Base-by-base conservation (phyloP, 768 basidiomycete species). In the Harrya chromipes region DNA sequence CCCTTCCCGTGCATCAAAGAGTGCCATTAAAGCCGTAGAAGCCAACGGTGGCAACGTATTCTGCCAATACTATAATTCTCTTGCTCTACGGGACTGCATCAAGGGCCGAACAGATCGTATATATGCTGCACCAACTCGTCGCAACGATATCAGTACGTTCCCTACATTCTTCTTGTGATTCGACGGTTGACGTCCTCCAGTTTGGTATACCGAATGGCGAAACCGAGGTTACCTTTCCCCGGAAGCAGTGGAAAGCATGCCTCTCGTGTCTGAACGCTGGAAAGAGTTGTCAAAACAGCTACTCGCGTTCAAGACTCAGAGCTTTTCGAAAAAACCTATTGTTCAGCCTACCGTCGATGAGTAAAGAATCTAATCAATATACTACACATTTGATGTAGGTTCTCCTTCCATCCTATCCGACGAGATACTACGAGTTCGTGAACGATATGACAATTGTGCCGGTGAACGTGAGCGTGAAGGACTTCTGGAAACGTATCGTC, bases 41-140 rank as follows among this genome's bases (percentile, higher is more conserved):
- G 73, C 74, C 16, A 76, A 74, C 10, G 92, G 94, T 20, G 95
- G 95, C 21, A 80, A 81, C 41, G 82, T 97, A 31, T 82, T 87
- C 40, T 94, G 93, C 72, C 87, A 90, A 63, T 95, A 90, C 67
- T 93, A 95, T 72, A 98, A 98, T 69, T 69, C 79, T 17, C 77
- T 97, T 29, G 85, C 90, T 1, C 78, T 98, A 41, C 80, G 83
- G 33, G 90, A 93, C 59, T 86, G 82, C 53, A 68, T 91, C 54
- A 82, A 87, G 56, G 84, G 83, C 5, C 77, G 82, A 26, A 80
- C 76, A 17, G 88, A 93, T 62, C 79, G 84, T 46, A 70, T 77
- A 48, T 73, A 80, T 46, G 94, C 93, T 10, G 83, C 85, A 10
- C 93, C 93, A 0, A 90, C 87, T n/a, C 83, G 87, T 51, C 84